A percentile compares a stretch with the other conserved stretches of the same genome.
These are phyloP conservation scores for Aphanocladium album DNA, from an alignment of 2,329 filamentous ascomycete genomes.

Conservation along the genomic window DNA sequence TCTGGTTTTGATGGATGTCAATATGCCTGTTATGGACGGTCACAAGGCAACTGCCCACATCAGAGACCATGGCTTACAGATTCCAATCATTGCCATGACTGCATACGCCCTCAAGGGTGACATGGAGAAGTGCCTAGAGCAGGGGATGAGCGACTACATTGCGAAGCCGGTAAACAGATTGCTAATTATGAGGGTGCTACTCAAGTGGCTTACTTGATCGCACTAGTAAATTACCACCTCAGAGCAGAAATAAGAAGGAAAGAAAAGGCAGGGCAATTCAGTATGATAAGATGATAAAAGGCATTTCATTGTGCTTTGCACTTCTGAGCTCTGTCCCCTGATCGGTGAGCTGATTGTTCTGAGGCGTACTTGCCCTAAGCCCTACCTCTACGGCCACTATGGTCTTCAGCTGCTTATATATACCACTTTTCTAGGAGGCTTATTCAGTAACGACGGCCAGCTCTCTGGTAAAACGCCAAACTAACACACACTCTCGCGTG, in stretches of 20 bases:
- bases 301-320: too few relatives aligned
- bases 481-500: not conserved
- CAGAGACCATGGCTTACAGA: conserved; percentile 34
- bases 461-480: not conserved
- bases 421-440: not conserved
- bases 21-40: conserved; percentile 48
- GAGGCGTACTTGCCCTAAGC: too few relatives aligned
- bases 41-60: conserved; percentile 42
- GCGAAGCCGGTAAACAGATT: conserved; percentile 47
- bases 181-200: not conserved
- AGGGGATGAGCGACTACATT: conserved; percentile 53
- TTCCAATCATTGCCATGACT: conserved; percentile 47
- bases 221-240: too few relatives aligned
- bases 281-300: too few relatives aligned
- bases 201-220: not conserved
- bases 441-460: not conserved
- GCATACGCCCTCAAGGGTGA: conserved; percentile 53
- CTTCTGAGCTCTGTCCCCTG: too few relatives aligned
- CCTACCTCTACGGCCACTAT: not conserved
- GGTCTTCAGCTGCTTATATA: not conserved
- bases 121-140: conserved; percentile 45
- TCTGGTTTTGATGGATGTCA: conserved; percentile 39
- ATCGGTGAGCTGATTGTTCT: too few relatives aligned
- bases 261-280: too few relatives aligned
- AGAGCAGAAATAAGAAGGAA: too few relatives aligned